A percentile compares a stretch with the other conserved stretches of the same genome.
phyloP scores from a whole-genome alignment of 768 basidiomycete species.

The Xerocomus brunneocitrinus region DNA sequence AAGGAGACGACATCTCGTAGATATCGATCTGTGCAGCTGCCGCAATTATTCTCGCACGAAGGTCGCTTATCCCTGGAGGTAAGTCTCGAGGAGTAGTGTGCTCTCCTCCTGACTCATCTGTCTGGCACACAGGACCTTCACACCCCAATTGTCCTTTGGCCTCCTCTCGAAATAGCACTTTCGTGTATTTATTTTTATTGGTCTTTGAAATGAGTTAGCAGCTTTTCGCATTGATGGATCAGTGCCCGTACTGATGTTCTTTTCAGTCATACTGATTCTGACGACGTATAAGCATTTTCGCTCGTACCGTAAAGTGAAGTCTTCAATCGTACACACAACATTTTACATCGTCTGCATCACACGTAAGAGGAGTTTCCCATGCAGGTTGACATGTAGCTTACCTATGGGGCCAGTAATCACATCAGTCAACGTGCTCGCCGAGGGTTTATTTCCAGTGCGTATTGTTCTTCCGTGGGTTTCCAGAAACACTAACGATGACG shows the following conservation, averaged over 20 bases:
- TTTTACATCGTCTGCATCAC: conserved; percentile 18
- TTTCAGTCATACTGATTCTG: conserved; percentile 7
- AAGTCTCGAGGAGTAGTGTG: not conserved
- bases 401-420: conserved; percentile 9
- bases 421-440: conserved; percentile 9
- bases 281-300: conserved; percentile 3
- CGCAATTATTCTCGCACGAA: conserved; percentile 1
- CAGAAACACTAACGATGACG: not conserved
- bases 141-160: not conserved
- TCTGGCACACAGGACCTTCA: not conserved
- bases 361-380: not conserved
- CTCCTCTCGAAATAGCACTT: not conserved
- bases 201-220: conserved; percentile 8
- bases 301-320: conserved; percentile 1
- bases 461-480: not conserved
- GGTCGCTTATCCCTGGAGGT: conserved; percentile 4
- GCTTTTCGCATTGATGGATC: not conserved
- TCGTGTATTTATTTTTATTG: conserved; percentile 9
- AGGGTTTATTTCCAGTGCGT: conserved; percentile 9
- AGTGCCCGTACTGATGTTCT: not conserved
- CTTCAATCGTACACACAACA: conserved; percentile 1
- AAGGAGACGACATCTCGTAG: not conserved
- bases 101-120: not conserved
- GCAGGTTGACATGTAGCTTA: not conserved
- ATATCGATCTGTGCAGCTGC: conserved; percentile 3